Evolutionary conservation across 768 basidiomycete genomes (phyloP).

Genomic region (Rhodotorula toruloides): DNA sequence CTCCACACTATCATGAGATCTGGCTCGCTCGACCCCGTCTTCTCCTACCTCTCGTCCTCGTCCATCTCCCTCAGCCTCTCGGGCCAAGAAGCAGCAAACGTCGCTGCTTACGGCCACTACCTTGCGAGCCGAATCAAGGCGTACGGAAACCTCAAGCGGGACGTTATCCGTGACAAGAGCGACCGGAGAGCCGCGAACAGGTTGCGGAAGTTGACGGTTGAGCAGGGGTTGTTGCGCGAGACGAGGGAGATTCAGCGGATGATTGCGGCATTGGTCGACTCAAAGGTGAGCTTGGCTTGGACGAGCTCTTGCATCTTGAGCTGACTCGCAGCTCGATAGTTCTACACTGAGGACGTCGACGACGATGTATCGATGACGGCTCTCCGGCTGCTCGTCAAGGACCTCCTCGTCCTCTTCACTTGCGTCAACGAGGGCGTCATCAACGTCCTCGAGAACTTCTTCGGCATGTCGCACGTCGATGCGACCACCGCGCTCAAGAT

Average conservation of each 20-base stretch:
- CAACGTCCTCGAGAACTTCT: slow-evolving; percentile 76
- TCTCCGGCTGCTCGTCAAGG: slow-evolving; percentile 89
- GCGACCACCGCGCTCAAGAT: slow-evolving; percentile 75
- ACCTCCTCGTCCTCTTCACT: slow-evolving; percentile 89
- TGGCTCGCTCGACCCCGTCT: slow-evolving; percentile 89
- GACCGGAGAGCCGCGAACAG: slow-evolving; percentile 54
- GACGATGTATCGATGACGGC: slow-evolving; percentile 86
- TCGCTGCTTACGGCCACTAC: slow-evolving; percentile 80
- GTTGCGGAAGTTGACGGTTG: slow-evolving; percentile 82
- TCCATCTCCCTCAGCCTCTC: slow-evolving; percentile 16
- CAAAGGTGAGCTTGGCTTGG: slow-evolving; percentile 59
- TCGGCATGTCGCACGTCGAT: slow-evolving; percentile 91
- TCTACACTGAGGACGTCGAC: slow-evolving; percentile 87
- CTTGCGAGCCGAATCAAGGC: slow-evolving; percentile 81
- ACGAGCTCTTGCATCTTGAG: no score
- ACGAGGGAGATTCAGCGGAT: slow-evolving; percentile 83
- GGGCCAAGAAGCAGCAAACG: slow-evolving; percentile 66
- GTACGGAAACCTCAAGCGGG: slow-evolving; percentile 86
- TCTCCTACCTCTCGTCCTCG: slow-evolving; percentile 67
- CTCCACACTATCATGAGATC: slow-evolving; percentile 94
- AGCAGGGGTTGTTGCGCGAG: slow-evolving; percentile 89
- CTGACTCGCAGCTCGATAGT: slow-evolving; percentile 51
- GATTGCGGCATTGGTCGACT: slow-evolving; percentile 81
- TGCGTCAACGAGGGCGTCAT: slow-evolving; percentile 89
- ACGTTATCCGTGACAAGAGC: slow-evolving; percentile 85